Evolutionary conservation across 371 early-diverging fungal species (phyloP), one percentile per base, ranked within the genome.

Genomic region (Mortierella sp.): DNA sequence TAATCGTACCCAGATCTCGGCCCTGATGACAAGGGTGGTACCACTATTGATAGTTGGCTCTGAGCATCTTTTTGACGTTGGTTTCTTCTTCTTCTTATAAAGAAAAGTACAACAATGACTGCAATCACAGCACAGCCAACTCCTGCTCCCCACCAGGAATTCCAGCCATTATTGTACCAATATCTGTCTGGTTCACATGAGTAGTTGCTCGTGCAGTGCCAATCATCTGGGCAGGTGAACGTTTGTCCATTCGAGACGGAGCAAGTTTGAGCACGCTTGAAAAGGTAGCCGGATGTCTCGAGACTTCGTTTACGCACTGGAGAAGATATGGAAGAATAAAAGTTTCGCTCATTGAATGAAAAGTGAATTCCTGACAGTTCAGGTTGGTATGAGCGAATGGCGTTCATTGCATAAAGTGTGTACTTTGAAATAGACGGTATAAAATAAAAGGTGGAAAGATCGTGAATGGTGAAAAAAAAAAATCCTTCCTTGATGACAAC

Each of bases 101-200:
- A 7, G 28, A 53, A 9, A 26, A 26, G 28, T 15, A 26, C 17
- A 6, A 53, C 26, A 8, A 53, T 6, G 23, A 13, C 26, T 7
- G 26, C 28, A 53, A 53, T 2, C 7, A 35, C n/a, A 13, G 26
- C 61, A 42, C n/a, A 15, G 15, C 47, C 61, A 47, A 47, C 35
- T 3, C 47, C 61, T 28, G 22, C 35, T 45, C 61, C 61, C 47
- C 61, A 61, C 61, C 61, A 61, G 32, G 45, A 47, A n/a, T 31
- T 22, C 28, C 53, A 26, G 28, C 26, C 26, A 53, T 28, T 10
- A 19, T 4, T 47, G 47, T 47, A 47, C n/a, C 15, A 47, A 19
- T 19, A 15, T 10, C 19, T 22, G 22, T 47, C 22, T 53, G 6
- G 53, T 26, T 28, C 28, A 26, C 53, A 53, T 3, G 22, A 10